phyloP scores from a whole-genome alignment of 2,329 filamentous ascomycete species.

The Curvularia verruculosa region DNA sequence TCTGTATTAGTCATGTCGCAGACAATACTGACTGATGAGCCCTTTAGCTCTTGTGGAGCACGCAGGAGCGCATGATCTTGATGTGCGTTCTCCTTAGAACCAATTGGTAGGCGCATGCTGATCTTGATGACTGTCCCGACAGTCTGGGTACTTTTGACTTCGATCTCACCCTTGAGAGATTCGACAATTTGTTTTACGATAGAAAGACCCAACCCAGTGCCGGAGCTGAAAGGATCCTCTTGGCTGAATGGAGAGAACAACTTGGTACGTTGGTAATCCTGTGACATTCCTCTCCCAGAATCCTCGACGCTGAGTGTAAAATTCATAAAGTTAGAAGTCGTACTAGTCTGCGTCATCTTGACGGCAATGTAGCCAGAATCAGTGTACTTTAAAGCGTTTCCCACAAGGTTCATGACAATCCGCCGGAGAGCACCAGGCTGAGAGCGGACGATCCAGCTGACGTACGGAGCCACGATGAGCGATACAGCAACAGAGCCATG shows the following conservation, averaged over 20 bases:
- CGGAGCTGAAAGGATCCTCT: constrained; percentile 43
- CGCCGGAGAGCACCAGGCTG: constrained; percentile 42
- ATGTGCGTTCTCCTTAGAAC: constrained; percentile 19
- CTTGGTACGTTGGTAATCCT: constrained; percentile 40
- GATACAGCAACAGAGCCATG: constrained; percentile 36
- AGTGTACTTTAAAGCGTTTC: constrained; percentile 47
- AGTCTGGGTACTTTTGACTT: constrained; percentile 36
- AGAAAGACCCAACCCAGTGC: constrained; percentile 44
- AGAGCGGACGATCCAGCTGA: constrained; percentile 38
- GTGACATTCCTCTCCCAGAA: constrained; percentile 46
- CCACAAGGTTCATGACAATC: constrained; percentile 46
- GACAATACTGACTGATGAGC: constrained; percentile 28
- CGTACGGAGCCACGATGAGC: constrained; percentile 37
- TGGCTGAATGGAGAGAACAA: constrained; percentile 46
- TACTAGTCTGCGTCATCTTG: constrained; percentile 26
- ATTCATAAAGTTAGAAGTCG: constrained; percentile 23
- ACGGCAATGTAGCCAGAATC: constrained; percentile 40
- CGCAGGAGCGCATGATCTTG: constrained; percentile 20
- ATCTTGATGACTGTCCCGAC: constrained; percentile 39
- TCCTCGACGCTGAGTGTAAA: constrained; percentile 46
- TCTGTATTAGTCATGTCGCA: constrained; percentile 29
- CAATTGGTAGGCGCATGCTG: constrained; percentile 27
- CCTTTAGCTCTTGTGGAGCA: constrained; percentile 26
- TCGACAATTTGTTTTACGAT: constrained; percentile 47
- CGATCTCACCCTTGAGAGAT: constrained; percentile 40